A percentile compares a stretch with the other conserved stretches of the same genome.
These are phyloP conservation scores for Claviceps pazoutovae DNA, from an alignment of 2,329 filamentous ascomycete genomes.

Conservation along the genomic window DNA sequence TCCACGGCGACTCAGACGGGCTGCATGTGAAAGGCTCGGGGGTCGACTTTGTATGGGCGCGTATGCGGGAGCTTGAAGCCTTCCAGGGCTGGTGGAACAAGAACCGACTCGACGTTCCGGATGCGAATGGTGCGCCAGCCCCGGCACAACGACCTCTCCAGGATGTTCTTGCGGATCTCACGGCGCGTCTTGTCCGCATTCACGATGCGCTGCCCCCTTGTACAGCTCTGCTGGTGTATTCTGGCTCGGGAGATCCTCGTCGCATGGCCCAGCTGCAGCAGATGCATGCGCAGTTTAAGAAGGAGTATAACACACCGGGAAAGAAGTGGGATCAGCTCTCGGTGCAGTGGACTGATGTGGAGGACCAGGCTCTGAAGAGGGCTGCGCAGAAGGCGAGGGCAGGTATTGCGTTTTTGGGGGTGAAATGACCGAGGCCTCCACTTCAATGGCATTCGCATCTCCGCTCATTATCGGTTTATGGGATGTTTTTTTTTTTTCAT, in stretches of 20 bases:
- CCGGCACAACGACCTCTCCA: constrained; percentile 24
- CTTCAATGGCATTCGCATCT: too few species aligned
- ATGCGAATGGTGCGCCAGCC: constrained; percentile 21
- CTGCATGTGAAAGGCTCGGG: constrained; percentile 43
- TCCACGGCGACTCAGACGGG: constrained; percentile 43
- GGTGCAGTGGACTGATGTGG: constrained; percentile 53
- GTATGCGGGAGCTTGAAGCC: constrained; percentile 51
- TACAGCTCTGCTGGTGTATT: constrained; percentile 50
- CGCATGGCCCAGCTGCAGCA: constrained; percentile 49
- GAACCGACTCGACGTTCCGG: constrained; percentile 29
- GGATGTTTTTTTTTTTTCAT: too few species aligned
- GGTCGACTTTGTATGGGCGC: constrained; percentile 53
- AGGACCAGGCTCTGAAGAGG: constrained; percentile 47
- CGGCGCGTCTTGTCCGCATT: constrained; percentile 38
- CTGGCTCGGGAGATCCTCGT: constrained; percentile 53
- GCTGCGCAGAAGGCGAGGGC: constrained; percentile 43
- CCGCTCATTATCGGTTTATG: not conserved
- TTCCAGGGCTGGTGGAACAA: constrained; percentile 55
- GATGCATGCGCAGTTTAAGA: constrained; percentile 45
- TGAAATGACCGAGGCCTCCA: constrained; percentile 35
- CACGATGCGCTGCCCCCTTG: constrained; percentile 47
- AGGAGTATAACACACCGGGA: constrained; percentile 49
- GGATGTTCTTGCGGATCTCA: constrained; percentile 29
- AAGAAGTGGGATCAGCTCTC: constrained; percentile 53
- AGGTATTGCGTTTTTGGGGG: constrained; percentile 49